Percentiles rank a stretch among this genome's conserved stretches.
Conservation (phyloP, 2,329 filamentous ascomycete species). For the Sporothrix curviconia region DNA sequence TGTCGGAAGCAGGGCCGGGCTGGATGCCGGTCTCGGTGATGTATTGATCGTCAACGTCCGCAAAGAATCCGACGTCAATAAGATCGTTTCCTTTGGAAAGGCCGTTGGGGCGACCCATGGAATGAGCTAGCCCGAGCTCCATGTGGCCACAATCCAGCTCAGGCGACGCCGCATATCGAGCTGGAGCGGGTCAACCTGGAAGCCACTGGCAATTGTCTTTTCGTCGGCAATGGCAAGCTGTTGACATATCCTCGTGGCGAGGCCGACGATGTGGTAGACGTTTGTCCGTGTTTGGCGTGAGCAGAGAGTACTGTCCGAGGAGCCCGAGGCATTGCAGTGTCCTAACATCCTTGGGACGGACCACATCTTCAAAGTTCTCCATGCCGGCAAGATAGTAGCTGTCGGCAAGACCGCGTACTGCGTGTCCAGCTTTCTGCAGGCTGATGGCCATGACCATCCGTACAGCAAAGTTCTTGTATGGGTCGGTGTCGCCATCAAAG, state of each 20-base stretch:
- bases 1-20: conserved; percentile 64
- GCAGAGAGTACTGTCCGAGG: conserved; percentile 82
- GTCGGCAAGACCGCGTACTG: conserved; percentile 89
- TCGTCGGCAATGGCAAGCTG: conserved; percentile 84
- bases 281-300: conserved; percentile 89
- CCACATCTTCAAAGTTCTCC: conserved; percentile 71
- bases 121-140: conserved; percentile 82
- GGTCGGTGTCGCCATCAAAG: conserved; percentile 66
- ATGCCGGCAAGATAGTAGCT: conserved; percentile 91
- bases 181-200: conserved; percentile 61
- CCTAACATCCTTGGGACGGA: conserved; percentile 83
- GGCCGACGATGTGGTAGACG: conserved; percentile 86
- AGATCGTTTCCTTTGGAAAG: conserved; percentile 77
- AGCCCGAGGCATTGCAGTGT: conserved; percentile 85
- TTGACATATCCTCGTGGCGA: conserved; percentile 81
- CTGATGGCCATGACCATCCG: conserved; percentile 92
- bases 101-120: conserved; percentile 77
- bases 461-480: conserved; percentile 81
- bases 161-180: conserved; percentile 85
- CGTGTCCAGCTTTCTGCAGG: conserved; percentile 81
- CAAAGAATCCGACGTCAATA: conserved; percentile 80
- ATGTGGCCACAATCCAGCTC: conserved; percentile 82
- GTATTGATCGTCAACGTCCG: conserved; percentile 71
- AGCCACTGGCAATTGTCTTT: conserved; percentile 67
- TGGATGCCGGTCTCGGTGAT: conserved; percentile 73